Evolutionary conservation across 1,139 yeast species (phyloP).

Genomic region (Kurtzmaniella quercitrusa): DNA sequence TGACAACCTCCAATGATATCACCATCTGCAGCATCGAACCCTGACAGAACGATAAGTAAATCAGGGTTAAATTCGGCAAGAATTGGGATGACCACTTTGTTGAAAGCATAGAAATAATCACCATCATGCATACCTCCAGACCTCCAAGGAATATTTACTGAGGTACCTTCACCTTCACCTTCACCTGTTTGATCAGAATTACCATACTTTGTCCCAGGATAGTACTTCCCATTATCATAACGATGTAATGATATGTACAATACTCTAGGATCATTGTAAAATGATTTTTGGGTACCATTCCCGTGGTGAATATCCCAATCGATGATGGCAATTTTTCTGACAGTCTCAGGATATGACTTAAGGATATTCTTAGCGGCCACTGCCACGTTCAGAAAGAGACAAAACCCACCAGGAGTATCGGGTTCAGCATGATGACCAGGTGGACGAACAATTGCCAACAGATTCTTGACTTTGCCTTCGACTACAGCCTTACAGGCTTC

Average conservation of each 20-base stretch:
- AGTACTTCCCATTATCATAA: slow-evolving; percentile 86
- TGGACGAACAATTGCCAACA: slow-evolving; percentile 93
- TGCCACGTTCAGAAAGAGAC: slow-evolving; percentile 93
- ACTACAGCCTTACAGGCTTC: slow-evolving; percentile 96
- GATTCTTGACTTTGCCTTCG: slow-evolving; percentile 86
- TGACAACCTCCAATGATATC: slow-evolving; percentile 98
- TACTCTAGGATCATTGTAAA: slow-evolving; percentile 84
- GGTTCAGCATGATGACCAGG: slow-evolving; percentile 99
- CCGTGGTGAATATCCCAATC: slow-evolving; percentile 99
- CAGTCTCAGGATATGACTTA: slow-evolving; percentile 81
- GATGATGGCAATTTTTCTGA: slow-evolving; percentile 72
- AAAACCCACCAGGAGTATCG: slow-evolving; percentile 93
- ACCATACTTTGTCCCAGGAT: slow-evolving; percentile 87
- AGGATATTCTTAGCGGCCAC: slow-evolving; percentile 90
- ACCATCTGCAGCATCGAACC: slow-evolving; percentile 98
- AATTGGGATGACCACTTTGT: slow-evolving; percentile 82
- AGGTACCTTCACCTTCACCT: slow-evolving; percentile 81
- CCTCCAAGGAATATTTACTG: slow-evolving; percentile 92
- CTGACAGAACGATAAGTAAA: slow-evolving; percentile 86
- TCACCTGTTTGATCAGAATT: slow-evolving; percentile 79
- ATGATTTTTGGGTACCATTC: slow-evolving; percentile 94
- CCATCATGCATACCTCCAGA: slow-evolving; percentile 93
- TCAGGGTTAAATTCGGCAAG: slow-evolving; percentile 91
- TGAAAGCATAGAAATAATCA: slow-evolving; percentile 91
- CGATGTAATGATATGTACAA: slow-evolving; percentile 88